Evolutionary conservation across 345 rosid species (phyloP), one percentile per base, ranked within the genome.

Genomic region (Aquilaria sinensis): DNA sequence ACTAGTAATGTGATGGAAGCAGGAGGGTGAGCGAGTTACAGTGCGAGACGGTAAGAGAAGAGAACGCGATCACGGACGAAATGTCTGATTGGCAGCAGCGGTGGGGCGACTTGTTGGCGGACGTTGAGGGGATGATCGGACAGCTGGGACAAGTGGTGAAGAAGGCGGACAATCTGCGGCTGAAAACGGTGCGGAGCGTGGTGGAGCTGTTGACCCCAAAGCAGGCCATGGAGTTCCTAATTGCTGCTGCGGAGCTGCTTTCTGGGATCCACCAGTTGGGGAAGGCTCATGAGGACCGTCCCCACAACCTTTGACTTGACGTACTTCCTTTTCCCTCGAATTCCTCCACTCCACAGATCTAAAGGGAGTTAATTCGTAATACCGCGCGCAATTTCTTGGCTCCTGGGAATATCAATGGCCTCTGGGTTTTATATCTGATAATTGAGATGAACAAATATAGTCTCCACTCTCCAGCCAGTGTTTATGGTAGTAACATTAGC

Each of bases 11-110:
- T 48, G 31, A 37, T 37, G 8, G 5, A 2, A 54, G 53, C 78
- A 92, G 98, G 86, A 72, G 76, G 53, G 93, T 89, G 68, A 92
- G 91, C 9, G 96, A 87, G 81, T 61, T 92, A 53, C 98, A 92
- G 66, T 89, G 98, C 51, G 88, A 87, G 71, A 84, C 96, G 12
- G 98, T 87, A 74, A 80, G 73, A 34, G 93, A 87, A 67, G 98
- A 92, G 86, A 92, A 92, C 53, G 81, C 67, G 0, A 80, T 89
- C 47, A 87, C 89, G 0, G 86, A 77, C 13, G 88, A 89, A 70
- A 57, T 87, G 14, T 75, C 91, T 0, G 85, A 81, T 65, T 92
- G 98, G 98, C 98, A 89, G 70, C 93, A 84, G 31, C 70, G 76
- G 0, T 5, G 43, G 2, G 64, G 74, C 23, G 88, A 84, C 51